Conservation (phyloP, 2,329 filamentous ascomycete species). For the Rhexocercosporidium sp. region DNA sequence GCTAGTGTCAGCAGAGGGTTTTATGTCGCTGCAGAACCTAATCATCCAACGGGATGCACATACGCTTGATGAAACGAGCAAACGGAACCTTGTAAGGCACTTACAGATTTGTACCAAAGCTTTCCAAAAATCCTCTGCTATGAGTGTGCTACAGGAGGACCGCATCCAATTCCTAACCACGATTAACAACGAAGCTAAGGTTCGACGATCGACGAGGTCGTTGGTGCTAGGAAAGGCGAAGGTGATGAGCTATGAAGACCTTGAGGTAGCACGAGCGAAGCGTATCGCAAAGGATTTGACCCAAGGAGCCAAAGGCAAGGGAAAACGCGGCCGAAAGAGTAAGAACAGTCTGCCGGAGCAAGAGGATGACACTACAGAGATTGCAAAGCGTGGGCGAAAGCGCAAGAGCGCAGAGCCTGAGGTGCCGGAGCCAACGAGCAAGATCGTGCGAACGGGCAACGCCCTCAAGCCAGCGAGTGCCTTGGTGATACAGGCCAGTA, state of each 20-base stretch:
- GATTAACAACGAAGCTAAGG: slow-evolving; percentile 29
- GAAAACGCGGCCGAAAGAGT: slow-evolving; percentile 27
- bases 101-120: slow-evolving; percentile 36
- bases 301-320: slow-evolving; percentile 21
- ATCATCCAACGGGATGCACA: slow-evolving; percentile 33
- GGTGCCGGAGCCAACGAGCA: slow-evolving; percentile 7
- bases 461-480: slow-evolving; percentile 10
- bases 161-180: slow-evolving; percentile 32
- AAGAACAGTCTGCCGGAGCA: slow-evolving; percentile 18
- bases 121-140: slow-evolving; percentile 33
- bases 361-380: slow-evolving; percentile 1
- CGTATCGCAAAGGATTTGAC: too few relatives aligned
- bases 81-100: slow-evolving; percentile 31
- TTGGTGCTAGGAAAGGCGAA: slow-evolving; percentile 30
- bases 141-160: slow-evolving; percentile 40
- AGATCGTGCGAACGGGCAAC: slow-evolving; percentile 20
- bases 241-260: slow-evolving; percentile 42
- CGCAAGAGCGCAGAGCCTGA: slow-evolving; percentile 22
- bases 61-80: slow-evolving; percentile 28
- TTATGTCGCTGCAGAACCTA: slow-evolving; percentile 30
- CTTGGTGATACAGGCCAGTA: slow-evolving; percentile 21
- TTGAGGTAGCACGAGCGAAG: slow-evolving; percentile 26
- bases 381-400: slow-evolving; percentile 21
- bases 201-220: slow-evolving; percentile 25
- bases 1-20: slow-evolving; percentile 26